A percentile compares a stretch with the other conserved stretches of the same genome.
These are phyloP conservation scores for Chloroidium sp. DNA, from an alignment of 163 green algal genomes.

Conservation along the genomic window DNA sequence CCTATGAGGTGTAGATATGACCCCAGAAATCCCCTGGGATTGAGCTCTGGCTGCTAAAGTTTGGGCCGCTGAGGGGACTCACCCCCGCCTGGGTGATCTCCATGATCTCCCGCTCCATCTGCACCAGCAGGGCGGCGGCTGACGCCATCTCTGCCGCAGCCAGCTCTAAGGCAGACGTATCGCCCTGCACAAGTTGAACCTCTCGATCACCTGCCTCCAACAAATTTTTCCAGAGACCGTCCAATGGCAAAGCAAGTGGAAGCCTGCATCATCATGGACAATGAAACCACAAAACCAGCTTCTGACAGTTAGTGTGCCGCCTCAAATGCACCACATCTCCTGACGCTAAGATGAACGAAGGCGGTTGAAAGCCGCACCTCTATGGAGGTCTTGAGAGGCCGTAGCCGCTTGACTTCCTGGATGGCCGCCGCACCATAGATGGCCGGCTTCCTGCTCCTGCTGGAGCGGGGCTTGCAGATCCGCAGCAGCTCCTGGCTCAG, in stretches of 20 bases:
- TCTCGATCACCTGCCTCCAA: background rate
- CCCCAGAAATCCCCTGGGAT: too few species aligned
- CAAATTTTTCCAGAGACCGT: background rate
- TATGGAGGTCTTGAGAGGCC: background rate
- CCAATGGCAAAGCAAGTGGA: background rate
- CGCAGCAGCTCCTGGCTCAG: constrained; percentile 34
- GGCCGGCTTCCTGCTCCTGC: constrained; percentile 51
- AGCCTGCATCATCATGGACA: background rate
- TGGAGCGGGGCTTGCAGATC: constrained; percentile 28
- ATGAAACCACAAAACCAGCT: background rate
- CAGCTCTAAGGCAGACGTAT: constrained; percentile 58
- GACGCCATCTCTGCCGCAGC: constrained; percentile 75
- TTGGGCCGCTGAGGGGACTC: background rate
- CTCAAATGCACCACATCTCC: constrained; percentile 8
- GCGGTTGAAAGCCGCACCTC: background rate
- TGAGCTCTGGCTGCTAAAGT: too few species aligned
- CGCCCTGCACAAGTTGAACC: constrained; percentile 19
- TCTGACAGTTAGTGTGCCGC: background rate
- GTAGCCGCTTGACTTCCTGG: constrained; percentile 37
- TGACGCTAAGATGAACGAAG: background rate
- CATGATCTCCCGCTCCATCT: constrained; percentile 62
- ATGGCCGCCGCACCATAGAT: constrained; percentile 71
- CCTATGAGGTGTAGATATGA: too few species aligned
- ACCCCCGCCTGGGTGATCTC: constrained; percentile 24
- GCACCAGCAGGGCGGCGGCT: constrained; percentile 63